phyloP scores from a whole-genome alignment of 768 basidiomycete genomes.

The Amanita subjunquillea region DNA sequence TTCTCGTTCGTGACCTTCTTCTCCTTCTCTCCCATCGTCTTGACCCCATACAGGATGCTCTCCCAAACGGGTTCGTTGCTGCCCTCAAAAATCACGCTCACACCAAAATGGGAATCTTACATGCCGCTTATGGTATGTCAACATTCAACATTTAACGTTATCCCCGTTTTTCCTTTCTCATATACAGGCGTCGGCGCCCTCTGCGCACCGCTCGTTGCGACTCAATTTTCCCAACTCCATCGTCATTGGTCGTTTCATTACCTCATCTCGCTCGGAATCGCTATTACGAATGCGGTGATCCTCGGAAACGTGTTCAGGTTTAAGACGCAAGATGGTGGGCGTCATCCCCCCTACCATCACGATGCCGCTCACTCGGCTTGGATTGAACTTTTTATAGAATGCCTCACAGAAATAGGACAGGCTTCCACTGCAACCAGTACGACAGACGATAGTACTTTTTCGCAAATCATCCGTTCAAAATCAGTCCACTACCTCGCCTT shows the following conservation, averaged over 20 bases:
- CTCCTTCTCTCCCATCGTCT: neutral
- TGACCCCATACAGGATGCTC: slow-evolving; percentile 39
- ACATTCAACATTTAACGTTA: neutral
- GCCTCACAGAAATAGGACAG: slow-evolving; percentile 44
- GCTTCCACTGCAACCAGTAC: slow-evolving; percentile 22
- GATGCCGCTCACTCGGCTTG: neutral
- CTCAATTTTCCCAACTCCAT: slow-evolving; percentile 59
- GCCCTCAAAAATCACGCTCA: slow-evolving; percentile 43
- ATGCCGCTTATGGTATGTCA: slow-evolving; percentile 48
- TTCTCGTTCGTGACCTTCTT: slow-evolving; percentile 25
- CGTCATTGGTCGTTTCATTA: slow-evolving; percentile 72
- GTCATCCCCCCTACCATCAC: neutral
- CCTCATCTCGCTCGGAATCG: slow-evolving; percentile 58
- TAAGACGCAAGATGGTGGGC: slow-evolving; percentile 56
- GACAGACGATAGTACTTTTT: slow-evolving; percentile 29
- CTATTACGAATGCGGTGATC: slow-evolving; percentile 40
- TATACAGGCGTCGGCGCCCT: slow-evolving; percentile 53
- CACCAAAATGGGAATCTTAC: slow-evolving; percentile 59
- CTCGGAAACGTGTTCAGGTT: slow-evolving; percentile 55
- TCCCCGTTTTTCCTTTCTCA: neutral
- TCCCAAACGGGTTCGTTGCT: slow-evolving; percentile 63
- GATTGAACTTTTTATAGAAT: slow-evolving; percentile 27
- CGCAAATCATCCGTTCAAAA: slow-evolving; percentile 40
- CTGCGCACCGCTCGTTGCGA: slow-evolving; percentile 64
- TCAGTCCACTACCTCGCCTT: slow-evolving; percentile 54